phyloP scores from a whole-genome alignment of 768 basidiomycete species.

The Pulveroboletus sp. region DNA sequence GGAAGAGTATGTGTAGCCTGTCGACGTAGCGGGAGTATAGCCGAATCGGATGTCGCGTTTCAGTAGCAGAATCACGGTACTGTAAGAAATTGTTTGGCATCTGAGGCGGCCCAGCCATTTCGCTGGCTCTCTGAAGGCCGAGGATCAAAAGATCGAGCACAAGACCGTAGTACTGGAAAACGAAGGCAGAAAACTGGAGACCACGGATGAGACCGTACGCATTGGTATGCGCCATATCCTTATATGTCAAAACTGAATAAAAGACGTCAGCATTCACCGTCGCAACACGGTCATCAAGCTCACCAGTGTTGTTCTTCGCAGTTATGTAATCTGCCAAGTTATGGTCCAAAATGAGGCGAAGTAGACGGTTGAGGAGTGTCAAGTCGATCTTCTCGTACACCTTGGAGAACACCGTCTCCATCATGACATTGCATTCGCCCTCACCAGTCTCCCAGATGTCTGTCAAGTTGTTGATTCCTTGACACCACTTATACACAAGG shows the following conservation, averaged over 20 bases:
- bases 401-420: slow-evolving; percentile 97
- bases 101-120: slow-evolving; percentile 98
- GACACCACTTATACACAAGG: slow-evolving; percentile 99
- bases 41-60: slow-evolving; percentile 96
- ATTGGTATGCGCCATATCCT: slow-evolving; percentile 98
- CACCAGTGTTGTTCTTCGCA: slow-evolving; percentile 93
- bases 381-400: slow-evolving; percentile 99
- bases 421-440: slow-evolving; percentile 96
- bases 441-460: slow-evolving; percentile 99
- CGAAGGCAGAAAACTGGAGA: slow-evolving; percentile 96
- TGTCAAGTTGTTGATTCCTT: slow-evolving; percentile 97
- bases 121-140: slow-evolving; percentile 95
- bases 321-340: slow-evolving; percentile 99
- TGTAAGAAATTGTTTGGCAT: slow-evolving; percentile 99
- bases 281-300: slow-evolving; percentile 8
- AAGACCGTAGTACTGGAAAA: slow-evolving; percentile 98
- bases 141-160: slow-evolving; percentile 94
- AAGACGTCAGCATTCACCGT: not conserved
- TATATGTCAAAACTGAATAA: slow-evolving; percentile 71
- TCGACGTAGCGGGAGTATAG: slow-evolving; percentile 98
- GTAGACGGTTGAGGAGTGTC: slow-evolving; percentile 89
- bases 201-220: slow-evolving; percentile 96
- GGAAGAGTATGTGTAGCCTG: slow-evolving; percentile 90
- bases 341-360: slow-evolving; percentile 96
- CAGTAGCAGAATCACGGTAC: slow-evolving; percentile 90